Conservation (phyloP, 768 basidiomycete species). For the Phaeotremella skinneri region DNA sequence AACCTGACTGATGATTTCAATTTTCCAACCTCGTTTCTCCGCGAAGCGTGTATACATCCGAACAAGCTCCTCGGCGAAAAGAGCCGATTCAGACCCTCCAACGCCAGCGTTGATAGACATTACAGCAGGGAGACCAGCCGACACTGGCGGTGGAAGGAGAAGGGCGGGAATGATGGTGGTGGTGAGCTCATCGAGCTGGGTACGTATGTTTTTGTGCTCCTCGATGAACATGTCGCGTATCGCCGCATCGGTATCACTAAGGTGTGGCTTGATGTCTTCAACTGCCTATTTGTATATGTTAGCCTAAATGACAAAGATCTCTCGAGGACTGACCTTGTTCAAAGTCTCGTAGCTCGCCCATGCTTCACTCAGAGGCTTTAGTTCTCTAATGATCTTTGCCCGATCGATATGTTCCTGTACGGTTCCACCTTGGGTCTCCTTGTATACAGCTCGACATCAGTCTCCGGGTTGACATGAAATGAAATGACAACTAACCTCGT, state of each 20-base stretch:
- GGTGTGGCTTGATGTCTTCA: slow-evolving; percentile 62
- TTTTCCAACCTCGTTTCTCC: slow-evolving; percentile 61
- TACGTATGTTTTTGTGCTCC: slow-evolving; percentile 60
- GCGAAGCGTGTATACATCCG: slow-evolving; percentile 78
- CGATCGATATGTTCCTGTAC: slow-evolving; percentile 59
- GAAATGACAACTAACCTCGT: slow-evolving; percentile 13
- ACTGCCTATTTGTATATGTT: slow-evolving; percentile 60
- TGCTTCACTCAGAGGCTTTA: slow-evolving; percentile 64
- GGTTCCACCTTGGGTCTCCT: background rate
- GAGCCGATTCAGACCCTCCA: slow-evolving; percentile 80
- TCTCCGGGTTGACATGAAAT: background rate
- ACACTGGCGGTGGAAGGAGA: slow-evolving; percentile 69
- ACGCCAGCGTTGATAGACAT: slow-evolving; percentile 91
- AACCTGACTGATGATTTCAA: slow-evolving; percentile 45
- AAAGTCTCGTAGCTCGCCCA: slow-evolving; percentile 67
- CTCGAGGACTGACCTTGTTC: slow-evolving; percentile 57
- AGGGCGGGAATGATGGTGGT: slow-evolving; percentile 60
- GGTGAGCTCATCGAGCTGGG: slow-evolving; percentile 45
- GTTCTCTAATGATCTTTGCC: slow-evolving; percentile 65
- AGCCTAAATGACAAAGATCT: background rate
- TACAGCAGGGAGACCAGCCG: slow-evolving; percentile 68
- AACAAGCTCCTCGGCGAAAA: slow-evolving; percentile 74
- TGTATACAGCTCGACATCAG: background rate
- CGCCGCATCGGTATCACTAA: slow-evolving; percentile 69
- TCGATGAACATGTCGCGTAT: slow-evolving; percentile 73